phyloP scores from a whole-genome alignment of 192 early-diverging fungal genomes.

The Entomortierella parvispora region DNA sequence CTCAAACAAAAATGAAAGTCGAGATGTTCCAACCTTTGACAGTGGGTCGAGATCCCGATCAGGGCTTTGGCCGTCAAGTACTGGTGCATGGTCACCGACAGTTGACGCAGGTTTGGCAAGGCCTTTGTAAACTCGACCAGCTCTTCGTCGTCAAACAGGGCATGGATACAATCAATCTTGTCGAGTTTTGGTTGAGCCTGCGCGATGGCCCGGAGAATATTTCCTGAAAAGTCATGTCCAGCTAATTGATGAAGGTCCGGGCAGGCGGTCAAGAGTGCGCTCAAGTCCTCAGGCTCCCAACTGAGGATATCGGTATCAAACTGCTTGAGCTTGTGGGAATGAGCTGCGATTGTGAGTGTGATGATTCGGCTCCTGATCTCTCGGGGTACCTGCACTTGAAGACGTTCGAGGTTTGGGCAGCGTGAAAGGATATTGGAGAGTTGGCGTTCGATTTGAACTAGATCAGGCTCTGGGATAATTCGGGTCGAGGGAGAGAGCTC shows the following conservation, averaged over 20 bases:
- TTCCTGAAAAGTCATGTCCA: conserved; percentile 32
- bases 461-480: not conserved
- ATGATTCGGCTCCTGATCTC: conserved; percentile 24
- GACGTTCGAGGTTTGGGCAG: conserved; percentile 26
- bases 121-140: conserved; percentile 26
- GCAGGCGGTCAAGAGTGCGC: conserved; percentile 7
- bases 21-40: conserved; percentile 20
- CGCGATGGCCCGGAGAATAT: conserved; percentile 26
- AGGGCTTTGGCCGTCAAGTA: conserved; percentile 28
- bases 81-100: conserved; percentile 30
- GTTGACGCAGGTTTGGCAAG: conserved; percentile 24
- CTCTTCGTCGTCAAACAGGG: conserved; percentile 39
- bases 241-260: conserved; percentile 7
- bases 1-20: conserved; percentile 37
- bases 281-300: conserved; percentile 32
- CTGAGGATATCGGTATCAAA: conserved; percentile 24
- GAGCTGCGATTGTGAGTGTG: not conserved
- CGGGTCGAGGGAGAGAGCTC: conserved; percentile 12
- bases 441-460: conserved; percentile 4
- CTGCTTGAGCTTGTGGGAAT: conserved; percentile 4
- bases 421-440: conserved; percentile 17
- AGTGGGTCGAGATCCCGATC: conserved; percentile 16
- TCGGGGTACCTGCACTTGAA: conserved; percentile 22
- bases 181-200: conserved; percentile 10
- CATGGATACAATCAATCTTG: conserved; percentile 31